Percentiles rank a stretch among this genome's conserved stretches.
Conservation (phyloP, 163 green algal genomes). For the Scenedesmus sp. region DNA sequence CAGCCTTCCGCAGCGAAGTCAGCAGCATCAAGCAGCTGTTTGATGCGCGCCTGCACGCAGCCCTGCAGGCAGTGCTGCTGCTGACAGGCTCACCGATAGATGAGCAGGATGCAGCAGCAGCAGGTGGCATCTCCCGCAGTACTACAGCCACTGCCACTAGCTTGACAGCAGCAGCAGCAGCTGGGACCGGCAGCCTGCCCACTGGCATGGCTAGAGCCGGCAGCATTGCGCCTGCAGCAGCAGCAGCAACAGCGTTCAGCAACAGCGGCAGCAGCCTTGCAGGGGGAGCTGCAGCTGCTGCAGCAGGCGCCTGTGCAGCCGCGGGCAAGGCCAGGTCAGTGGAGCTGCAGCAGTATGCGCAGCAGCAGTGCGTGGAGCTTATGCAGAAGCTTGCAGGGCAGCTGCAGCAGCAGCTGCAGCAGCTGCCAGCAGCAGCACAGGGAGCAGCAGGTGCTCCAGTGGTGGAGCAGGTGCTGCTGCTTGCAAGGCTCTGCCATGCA, state of each 20-base stretch:
- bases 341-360: constrained; percentile 82
- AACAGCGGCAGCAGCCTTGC: neutral
- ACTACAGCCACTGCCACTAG: neutral
- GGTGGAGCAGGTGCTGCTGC: constrained; percentile 78
- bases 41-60: constrained; percentile 64
- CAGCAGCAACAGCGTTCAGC: neutral
- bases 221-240: neutral
- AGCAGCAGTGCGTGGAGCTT: constrained; percentile 61
- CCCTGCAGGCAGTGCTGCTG: constrained; percentile 67
- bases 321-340: constrained; percentile 54
- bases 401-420: constrained; percentile 66
- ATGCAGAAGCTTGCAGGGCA: constrained; percentile 54
- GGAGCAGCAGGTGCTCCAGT: constrained; percentile 49
- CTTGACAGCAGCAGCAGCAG: constrained; percentile 4
- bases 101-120: neutral
- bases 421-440: constrained; percentile 49
- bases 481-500: constrained; percentile 70
- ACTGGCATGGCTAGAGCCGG: neutral
- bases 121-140: neutral
- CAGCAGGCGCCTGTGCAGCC: constrained; percentile 27
- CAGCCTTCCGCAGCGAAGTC: constrained; percentile 66
- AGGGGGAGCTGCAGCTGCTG: neutral
- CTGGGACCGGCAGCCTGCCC: neutral
- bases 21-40: constrained; percentile 61
- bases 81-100: constrained; percentile 37